Percentiles rank a stretch among this genome's conserved stretches.
These are phyloP conservation scores for Phytophthora syringae DNA, from an alignment of 352 stramenopile species.

Conservation along the genomic window DNA sequence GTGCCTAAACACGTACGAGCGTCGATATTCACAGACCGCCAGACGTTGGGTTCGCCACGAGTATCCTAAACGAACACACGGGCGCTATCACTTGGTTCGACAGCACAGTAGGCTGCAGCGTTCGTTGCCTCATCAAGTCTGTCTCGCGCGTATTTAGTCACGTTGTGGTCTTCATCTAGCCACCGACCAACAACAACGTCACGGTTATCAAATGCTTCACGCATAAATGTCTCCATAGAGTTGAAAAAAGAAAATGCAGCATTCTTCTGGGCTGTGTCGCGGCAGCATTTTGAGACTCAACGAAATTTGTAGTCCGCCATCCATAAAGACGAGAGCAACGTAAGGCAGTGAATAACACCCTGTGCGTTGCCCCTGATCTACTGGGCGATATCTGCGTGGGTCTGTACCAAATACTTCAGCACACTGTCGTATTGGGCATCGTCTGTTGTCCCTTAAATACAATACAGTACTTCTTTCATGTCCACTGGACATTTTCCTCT, in stretches of 20 bases:
- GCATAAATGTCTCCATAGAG: constrained; percentile 34
- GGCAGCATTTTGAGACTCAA: constrained; percentile 18
- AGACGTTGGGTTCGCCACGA: not conserved
- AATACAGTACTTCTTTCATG: no score
- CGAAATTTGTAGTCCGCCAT: constrained; percentile 30
- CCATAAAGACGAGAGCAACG: constrained; percentile 12
- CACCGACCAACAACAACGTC: not conserved
- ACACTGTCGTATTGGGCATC: no score
- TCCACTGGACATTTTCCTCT: no score
- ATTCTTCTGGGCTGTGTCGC: constrained; percentile 1
- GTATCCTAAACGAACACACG: constrained; percentile 5
- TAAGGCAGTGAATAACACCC: constrained; percentile 20
- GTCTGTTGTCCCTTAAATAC: no score
- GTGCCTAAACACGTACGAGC: constrained; percentile 9
- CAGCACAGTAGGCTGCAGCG: not conserved
- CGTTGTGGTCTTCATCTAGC: not conserved
- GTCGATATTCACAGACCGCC: not conserved
- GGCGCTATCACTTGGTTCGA: not conserved
- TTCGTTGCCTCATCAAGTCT: constrained; percentile 4
- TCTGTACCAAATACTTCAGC: no score
- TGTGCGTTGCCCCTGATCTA: no score
- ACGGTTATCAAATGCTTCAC: not conserved
- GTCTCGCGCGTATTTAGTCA: constrained; percentile 14
- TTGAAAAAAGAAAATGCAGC: constrained; percentile 13
- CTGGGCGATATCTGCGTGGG: no score